phyloP scores from a whole-genome alignment of 2,329 filamentous ascomycete genomes.

The Fonsecaea pedrosoi region DNA sequence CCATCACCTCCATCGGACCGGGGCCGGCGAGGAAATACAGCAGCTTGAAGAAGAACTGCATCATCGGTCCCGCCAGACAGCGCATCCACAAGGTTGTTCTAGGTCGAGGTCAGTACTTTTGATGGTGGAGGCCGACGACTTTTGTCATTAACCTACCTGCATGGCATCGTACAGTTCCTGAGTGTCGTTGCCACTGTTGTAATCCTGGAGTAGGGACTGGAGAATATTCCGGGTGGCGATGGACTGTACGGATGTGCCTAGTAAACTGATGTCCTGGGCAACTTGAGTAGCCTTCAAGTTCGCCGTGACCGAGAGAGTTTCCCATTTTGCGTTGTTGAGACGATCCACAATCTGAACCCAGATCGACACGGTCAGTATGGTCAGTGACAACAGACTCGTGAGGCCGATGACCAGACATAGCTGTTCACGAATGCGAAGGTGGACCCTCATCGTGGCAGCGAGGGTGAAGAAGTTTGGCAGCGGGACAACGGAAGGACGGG shows the following conservation, averaged over 20 bases:
- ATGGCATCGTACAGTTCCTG: slow-evolving; percentile 36
- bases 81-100: slow-evolving; percentile 65
- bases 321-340: slow-evolving; percentile 48
- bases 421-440: slow-evolving; percentile 85
- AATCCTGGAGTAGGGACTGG: slow-evolving; percentile 57
- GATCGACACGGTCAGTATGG: slow-evolving; percentile 74
- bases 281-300: slow-evolving; percentile 84
- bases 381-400: slow-evolving; percentile 74
- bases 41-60: slow-evolving; percentile 67
- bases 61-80: slow-evolving; percentile 65
- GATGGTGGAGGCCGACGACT: background rate
- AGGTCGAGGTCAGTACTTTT: slow-evolving; percentile 5
- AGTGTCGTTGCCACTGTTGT: slow-evolving; percentile 59
- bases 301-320: slow-evolving; percentile 75
- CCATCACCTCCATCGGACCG: slow-evolving; percentile 61
- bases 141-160: slow-evolving; percentile 24
- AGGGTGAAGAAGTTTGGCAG: background rate
- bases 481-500: background rate
- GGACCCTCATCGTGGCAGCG: slow-evolving; percentile 59
- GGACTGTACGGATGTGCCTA: slow-evolving; percentile 75
- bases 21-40: slow-evolving; percentile 71
- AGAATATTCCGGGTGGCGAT: slow-evolving; percentile 69
- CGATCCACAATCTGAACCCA: slow-evolving; percentile 19
- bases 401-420: slow-evolving; percentile 78
- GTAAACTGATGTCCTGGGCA: slow-evolving; percentile 75